A percentile compares a stretch with the other conserved stretches of the same genome.
Evolutionary conservation across 2,329 filamentous ascomycete genomes (phyloP).

Genomic region (Dactylellina sp.): DNA sequence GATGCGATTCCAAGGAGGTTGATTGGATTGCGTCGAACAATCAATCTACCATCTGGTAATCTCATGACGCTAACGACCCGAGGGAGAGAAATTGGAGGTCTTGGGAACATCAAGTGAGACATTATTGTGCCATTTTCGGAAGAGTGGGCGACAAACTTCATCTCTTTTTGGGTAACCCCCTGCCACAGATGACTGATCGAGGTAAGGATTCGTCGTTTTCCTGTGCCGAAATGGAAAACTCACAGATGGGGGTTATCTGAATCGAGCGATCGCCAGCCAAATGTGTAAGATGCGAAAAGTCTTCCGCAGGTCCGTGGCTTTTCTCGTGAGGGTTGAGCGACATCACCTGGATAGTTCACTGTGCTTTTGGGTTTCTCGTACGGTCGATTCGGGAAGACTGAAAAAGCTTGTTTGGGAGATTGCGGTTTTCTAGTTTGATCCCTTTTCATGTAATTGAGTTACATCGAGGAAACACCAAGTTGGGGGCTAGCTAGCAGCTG

Average conservation of each 20-base stretch:
- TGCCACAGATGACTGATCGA: background rate
- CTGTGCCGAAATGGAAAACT: slow-evolving; percentile 38
- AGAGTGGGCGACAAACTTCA: slow-evolving; percentile 19
- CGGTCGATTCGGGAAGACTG: too few species aligned
- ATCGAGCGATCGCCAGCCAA: slow-evolving; percentile 47
- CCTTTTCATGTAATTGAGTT: too few species aligned
- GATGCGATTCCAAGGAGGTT: slow-evolving; percentile 25
- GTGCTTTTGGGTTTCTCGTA: too few species aligned
- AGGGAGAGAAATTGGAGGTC: slow-evolving; percentile 26
- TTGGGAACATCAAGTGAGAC: slow-evolving; percentile 46
- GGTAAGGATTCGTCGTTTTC: slow-evolving; percentile 35
- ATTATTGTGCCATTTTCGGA: slow-evolving; percentile 38
- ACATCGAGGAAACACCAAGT: too few species aligned
- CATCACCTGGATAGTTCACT: background rate
- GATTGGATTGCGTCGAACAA: slow-evolving; percentile 23
- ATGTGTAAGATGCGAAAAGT: slow-evolving; percentile 20
- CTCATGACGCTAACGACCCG: slow-evolving; percentile 12
- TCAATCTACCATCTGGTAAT: slow-evolving; percentile 14
- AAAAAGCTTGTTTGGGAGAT: too few species aligned
- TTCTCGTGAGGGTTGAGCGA: background rate
- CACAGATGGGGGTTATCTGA: slow-evolving; percentile 24
- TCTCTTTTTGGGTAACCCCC: slow-evolving; percentile 43
- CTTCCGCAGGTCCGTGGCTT: background rate
- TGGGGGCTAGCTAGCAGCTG: too few species aligned
- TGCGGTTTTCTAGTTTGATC: too few species aligned